Base-by-base conservation (phyloP, 2,329 filamentous ascomycete genomes). In the Colletotrichum orchidophilum region DNA sequence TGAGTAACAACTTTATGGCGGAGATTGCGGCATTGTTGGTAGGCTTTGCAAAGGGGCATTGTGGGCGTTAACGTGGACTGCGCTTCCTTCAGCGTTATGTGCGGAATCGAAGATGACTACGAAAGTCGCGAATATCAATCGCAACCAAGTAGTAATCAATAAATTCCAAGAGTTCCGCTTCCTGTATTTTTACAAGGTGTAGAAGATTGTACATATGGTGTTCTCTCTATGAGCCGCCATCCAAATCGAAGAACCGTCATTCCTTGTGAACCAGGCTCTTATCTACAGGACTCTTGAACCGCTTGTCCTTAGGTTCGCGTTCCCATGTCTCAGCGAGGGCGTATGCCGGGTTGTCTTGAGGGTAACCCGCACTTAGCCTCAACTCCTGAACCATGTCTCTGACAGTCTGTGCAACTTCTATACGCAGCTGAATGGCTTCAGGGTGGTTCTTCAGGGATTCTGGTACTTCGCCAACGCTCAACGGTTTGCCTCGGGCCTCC, bases 241-340 rank as follows among this genome's bases (percentile, higher is more conserved):
- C 60, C 29, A 69, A 26, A 31, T 24, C 7, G 12, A 24, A n/a
- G 26, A 13, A 26, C 15, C n/a, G 13, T 61, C 35, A 69, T 39
- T 71, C 64, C 66, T 63, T 67, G 64, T 71, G 61, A 12, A 89
- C 83, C 64, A 86, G 77, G 74, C 87, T 87, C 46, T 85, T 86
- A 65, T 90, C 87, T 7, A 90, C 86, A 4, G 83, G 81, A 71
- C 87, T 90, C 78, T 82, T 86, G 75, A 86, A 88, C 66, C 81
- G 83, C 65, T 83, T 83, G 54, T 82, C 80, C 39, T 80, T 80
- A 18, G 84, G 85, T 71, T 89, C 87, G 59, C 83, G 82, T 2
- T 88, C 84, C 92, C 94, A 98, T 1, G 95, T 97, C 81, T 96
- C 93, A 0, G 93, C 94, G 31, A 95, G 82, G 9, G 91, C 92